Percentiles rank a stretch among this genome's conserved stretches.
Evolutionary conservation across 345 rosid genomes (phyloP).

Genomic region (Carallia brachiata): DNA sequence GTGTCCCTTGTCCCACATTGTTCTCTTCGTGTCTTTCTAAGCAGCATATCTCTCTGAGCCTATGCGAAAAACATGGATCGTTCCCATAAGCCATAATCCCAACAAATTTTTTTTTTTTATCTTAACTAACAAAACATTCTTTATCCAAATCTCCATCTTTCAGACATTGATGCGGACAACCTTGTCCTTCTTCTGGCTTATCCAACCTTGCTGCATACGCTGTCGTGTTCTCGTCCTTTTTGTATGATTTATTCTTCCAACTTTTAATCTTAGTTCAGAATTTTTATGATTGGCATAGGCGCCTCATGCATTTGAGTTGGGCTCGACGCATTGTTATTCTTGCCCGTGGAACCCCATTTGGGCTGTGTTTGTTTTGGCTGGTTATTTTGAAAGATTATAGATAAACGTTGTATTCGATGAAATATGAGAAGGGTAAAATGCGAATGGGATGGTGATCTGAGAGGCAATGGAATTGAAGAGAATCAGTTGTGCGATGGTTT

Average conservation of each 20-base stretch:
- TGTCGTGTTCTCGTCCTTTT: too few species aligned
- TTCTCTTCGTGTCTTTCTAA: neutral
- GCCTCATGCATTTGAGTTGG: neutral
- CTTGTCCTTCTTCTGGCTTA: too few species aligned
- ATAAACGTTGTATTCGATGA: conserved; percentile 25
- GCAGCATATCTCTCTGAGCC: neutral
- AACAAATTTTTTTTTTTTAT: neutral
- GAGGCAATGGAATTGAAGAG: conserved; percentile 43
- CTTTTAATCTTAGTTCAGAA: conserved; percentile 1
- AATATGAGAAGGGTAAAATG: conserved; percentile 41
- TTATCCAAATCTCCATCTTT: neutral
- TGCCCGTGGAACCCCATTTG: neutral
- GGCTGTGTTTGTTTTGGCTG: neutral
- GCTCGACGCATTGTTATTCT: neutral
- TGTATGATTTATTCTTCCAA: neutral
- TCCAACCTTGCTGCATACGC: too few species aligned
- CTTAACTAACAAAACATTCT: neutral
- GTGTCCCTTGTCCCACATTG: conserved; percentile 12
- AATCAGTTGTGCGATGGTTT: conserved; percentile 23
- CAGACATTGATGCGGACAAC: too few species aligned
- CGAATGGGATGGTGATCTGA: conserved; percentile 31
- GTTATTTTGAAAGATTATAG: neutral
- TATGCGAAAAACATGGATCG: conserved; percentile 4
- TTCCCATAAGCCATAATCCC: neutral
- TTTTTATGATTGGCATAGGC: neutral